Conservation (phyloP, 768 basidiomycete species). For the Suillus plorans region DNA sequence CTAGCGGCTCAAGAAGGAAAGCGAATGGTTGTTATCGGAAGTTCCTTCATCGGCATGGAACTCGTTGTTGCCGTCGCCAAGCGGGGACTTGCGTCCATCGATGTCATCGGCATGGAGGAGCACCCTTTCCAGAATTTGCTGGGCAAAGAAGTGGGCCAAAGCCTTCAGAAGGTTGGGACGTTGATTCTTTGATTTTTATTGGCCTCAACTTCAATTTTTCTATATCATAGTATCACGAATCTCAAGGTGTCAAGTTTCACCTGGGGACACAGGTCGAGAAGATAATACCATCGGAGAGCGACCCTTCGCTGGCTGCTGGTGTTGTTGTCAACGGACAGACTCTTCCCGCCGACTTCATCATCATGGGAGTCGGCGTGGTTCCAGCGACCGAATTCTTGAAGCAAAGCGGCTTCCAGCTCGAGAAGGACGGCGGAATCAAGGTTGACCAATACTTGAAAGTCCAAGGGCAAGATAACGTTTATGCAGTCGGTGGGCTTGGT, state of each 20-base stretch:
- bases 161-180: conserved; percentile 63
- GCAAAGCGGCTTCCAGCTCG: conserved; percentile 64
- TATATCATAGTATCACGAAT: conserved; percentile 64
- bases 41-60: conserved; percentile 92
- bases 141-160: conserved; percentile 77
- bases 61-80: conserved; percentile 73
- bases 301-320: conserved; percentile 55
- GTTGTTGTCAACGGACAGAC: conserved; percentile 66
- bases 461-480: conserved; percentile 50
- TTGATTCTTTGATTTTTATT: background rate
- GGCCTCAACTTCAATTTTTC: background rate
- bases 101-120: conserved; percentile 82
- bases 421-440: conserved; percentile 73
- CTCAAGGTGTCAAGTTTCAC: conserved; percentile 83
- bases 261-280: conserved; percentile 68
- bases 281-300: conserved; percentile 55
- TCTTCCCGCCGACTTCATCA: conserved; percentile 71
- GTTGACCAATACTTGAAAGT: conserved; percentile 78
- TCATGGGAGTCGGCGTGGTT: conserved; percentile 85
- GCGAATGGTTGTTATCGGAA: conserved; percentile 78
- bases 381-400: conserved; percentile 83
- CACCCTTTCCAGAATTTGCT: conserved; percentile 81
- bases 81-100: conserved; percentile 76
- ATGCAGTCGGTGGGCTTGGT: conserved; percentile 56
- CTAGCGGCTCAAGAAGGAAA: conserved; percentile 72